A percentile compares a stretch with the other conserved stretches of the same genome.
phyloP scores from a whole-genome alignment of 352 stramenopile genomes.

The Lagenidium sp. region DNA sequence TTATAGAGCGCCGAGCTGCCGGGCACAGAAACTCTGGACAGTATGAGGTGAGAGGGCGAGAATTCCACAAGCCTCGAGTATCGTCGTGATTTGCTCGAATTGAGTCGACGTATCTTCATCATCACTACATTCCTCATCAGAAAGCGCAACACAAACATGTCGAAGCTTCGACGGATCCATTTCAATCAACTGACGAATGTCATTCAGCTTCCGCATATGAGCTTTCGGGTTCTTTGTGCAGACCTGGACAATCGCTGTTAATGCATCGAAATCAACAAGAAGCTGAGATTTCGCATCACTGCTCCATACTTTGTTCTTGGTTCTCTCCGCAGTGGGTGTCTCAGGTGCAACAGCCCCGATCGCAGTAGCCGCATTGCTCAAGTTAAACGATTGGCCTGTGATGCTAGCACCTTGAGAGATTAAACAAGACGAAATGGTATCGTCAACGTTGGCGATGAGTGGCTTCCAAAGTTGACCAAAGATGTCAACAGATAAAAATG shows the following conservation, averaged over 20 bases:
- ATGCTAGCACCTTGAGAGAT: background rate
- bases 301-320: constrained; percentile 15
- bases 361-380: constrained; percentile 8
- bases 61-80: constrained; percentile 56
- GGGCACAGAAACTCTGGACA: constrained; percentile 19
- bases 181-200: constrained; percentile 32
- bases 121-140: constrained; percentile 9
- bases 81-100: constrained; percentile 63
- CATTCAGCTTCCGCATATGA: constrained; percentile 36
- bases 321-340: no score
- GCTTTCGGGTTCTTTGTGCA: constrained; percentile 18
- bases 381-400: constrained; percentile 2
- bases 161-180: no score
- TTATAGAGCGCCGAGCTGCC: constrained; percentile 7
- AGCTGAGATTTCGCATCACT: constrained; percentile 24
- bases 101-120: no score
- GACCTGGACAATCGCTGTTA: constrained; percentile 23
- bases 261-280: constrained; percentile 21
- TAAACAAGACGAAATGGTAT: constrained; percentile 2
- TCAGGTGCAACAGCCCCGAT: constrained; percentile 7
- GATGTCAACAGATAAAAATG: background rate
- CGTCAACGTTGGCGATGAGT: constrained; percentile 6
- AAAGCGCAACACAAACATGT: no score
- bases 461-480: constrained; percentile 16
- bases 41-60: constrained; percentile 32